These are phyloP conservation scores for Plantago lanceolata DNA, from an alignment of 305 asterid genomes.

Conservation along the genomic window DNA sequence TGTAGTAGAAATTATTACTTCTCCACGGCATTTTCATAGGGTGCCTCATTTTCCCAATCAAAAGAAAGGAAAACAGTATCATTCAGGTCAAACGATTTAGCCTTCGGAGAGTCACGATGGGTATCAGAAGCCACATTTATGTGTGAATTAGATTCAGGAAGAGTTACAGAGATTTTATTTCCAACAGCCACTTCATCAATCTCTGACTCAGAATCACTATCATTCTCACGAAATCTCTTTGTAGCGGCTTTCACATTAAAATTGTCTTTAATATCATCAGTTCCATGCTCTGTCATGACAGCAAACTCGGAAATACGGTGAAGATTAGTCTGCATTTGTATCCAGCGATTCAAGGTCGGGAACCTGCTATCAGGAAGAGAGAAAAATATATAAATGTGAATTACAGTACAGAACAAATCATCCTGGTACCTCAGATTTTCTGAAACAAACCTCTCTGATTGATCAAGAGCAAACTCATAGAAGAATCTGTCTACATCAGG, in stretches of 20 bases:
- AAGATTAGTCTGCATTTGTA: slow-evolving; percentile 95
- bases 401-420: slow-evolving; percentile 19
- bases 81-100: slow-evolving; percentile 53
- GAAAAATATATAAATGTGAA: slow-evolving; percentile 24
- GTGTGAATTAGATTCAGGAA: slow-evolving; percentile 56
- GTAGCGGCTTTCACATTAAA: slow-evolving; percentile 48
- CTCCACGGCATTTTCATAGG: slow-evolving; percentile 87
- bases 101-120: slow-evolving; percentile 59
- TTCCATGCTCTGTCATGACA: slow-evolving; percentile 60
- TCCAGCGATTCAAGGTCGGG: slow-evolving; percentile 97
- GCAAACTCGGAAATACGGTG: slow-evolving; percentile 96
- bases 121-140: slow-evolving; percentile 43
- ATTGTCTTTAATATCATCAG: slow-evolving; percentile 42
- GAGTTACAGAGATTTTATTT: slow-evolving; percentile 39
- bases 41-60: slow-evolving; percentile 94
- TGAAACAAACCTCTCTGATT: slow-evolving; percentile 83
- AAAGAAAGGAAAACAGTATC: slow-evolving; percentile 74
- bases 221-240: slow-evolving; percentile 85
- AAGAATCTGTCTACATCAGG: slow-evolving; percentile 81
- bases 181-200: slow-evolving; percentile 63
- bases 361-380: slow-evolving; percentile 50
- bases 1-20: slow-evolving; percentile 39
- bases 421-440: not conserved
- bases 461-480: slow-evolving; percentile 93
- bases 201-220: slow-evolving; percentile 85